Percentiles rank a stretch among this genome's conserved stretches.
Evolutionary conservation across 1,284 basidiomycete species (phyloP).

Genomic region (Malassezia equina): DNA sequence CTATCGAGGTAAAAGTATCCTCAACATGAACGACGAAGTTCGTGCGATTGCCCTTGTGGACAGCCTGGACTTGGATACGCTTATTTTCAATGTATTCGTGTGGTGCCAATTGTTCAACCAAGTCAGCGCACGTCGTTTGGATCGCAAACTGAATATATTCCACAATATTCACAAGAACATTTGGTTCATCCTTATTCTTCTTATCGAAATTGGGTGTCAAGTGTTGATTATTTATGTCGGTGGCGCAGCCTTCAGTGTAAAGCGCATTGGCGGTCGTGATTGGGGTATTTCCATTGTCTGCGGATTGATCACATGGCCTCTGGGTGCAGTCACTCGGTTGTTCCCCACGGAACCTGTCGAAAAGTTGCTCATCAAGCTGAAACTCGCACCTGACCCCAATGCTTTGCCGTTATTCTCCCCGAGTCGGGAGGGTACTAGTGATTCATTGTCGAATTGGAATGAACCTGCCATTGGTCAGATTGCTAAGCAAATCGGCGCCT

Average conservation of each 20-base stretch:
- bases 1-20: slow-evolving; percentile 66
- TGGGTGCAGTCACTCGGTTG: slow-evolving; percentile 70
- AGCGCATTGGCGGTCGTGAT: slow-evolving; percentile 62
- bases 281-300: slow-evolving; percentile 88
- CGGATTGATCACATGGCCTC: slow-evolving; percentile 73
- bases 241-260: slow-evolving; percentile 84
- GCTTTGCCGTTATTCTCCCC: slow-evolving; percentile 63
- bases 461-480: slow-evolving; percentile 60
- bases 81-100: slow-evolving; percentile 94
- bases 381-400: slow-evolving; percentile 61
- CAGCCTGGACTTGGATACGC: slow-evolving; percentile 58
- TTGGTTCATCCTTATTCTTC: slow-evolving; percentile 78
- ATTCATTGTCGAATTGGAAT: slow-evolving; percentile 57
- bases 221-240: slow-evolving; percentile 83
- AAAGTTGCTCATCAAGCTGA: slow-evolving; percentile 58
- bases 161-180: slow-evolving; percentile 68
- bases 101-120: slow-evolving; percentile 71
- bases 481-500: slow-evolving; percentile 31
- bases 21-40: slow-evolving; percentile 50
- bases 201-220: slow-evolving; percentile 76
- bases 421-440: slow-evolving; percentile 49
- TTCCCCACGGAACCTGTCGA: slow-evolving; percentile 75
- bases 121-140: slow-evolving; percentile 77
- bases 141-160: slow-evolving; percentile 77
- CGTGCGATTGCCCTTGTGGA: slow-evolving; percentile 48